Conservation (phyloP, 352 stramenopile genomes). For the Globisporangium cystogenes region DNA sequence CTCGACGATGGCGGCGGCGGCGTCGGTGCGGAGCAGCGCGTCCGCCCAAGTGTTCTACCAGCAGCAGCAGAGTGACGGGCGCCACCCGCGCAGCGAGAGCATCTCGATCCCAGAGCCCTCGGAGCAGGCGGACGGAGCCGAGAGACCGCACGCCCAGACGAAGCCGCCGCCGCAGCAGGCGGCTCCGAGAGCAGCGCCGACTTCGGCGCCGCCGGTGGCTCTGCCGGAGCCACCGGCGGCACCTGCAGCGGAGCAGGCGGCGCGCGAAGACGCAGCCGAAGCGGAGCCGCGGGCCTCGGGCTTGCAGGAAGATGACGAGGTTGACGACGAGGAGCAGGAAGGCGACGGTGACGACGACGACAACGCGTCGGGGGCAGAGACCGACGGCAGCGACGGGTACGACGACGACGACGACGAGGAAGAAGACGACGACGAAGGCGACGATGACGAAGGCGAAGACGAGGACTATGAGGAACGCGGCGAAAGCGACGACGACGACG, state of each 20-base stretch:
- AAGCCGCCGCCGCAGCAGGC: slow-evolving; percentile 1
- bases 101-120: slow-evolving; percentile 48
- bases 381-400: slow-evolving; percentile 7
- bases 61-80: slow-evolving; percentile 3
- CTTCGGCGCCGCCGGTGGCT: no score
- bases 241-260: neutral
- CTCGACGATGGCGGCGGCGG: slow-evolving; percentile 20
- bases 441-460: slow-evolving; percentile 9
- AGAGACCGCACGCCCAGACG: slow-evolving; percentile 1
- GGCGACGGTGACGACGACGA: slow-evolving; percentile 8
- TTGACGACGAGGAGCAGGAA: slow-evolving; percentile 8
- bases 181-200: neutral
- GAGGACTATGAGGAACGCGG: slow-evolving; percentile 15
- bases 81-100: slow-evolving; percentile 38
- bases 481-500: slow-evolving; percentile 20
- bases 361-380: slow-evolving; percentile 15
- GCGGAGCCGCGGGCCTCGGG: slow-evolving; percentile 1
- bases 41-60: slow-evolving; percentile 6
- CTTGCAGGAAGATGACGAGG: slow-evolving; percentile 3
- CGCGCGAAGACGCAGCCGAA: neutral
- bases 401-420: slow-evolving; percentile 14
- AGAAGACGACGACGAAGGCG: slow-evolving; percentile 9
- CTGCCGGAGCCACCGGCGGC: neutral
- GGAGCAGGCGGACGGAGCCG: slow-evolving; percentile 17
- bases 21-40: slow-evolving; percentile 2